Conservation (phyloP, 352 stramenopile genomes). For the Phytophthora cajani region DNA sequence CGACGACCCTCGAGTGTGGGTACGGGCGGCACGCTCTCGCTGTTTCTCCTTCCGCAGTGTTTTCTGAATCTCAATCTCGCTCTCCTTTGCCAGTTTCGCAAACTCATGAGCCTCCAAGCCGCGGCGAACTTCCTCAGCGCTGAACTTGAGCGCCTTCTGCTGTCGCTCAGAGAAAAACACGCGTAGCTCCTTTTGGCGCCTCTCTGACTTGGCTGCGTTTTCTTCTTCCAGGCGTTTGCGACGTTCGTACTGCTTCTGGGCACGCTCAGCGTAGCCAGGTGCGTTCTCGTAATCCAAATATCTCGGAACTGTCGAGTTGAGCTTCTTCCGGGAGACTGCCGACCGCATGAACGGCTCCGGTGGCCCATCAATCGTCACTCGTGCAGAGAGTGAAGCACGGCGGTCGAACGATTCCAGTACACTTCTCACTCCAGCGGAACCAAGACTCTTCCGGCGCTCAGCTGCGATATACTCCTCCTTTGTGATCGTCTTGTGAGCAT, state of each 20-base stretch:
- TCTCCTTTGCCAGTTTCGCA: conserved; percentile 38
- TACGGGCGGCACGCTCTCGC: conserved; percentile 11
- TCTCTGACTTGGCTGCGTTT: conserved; percentile 64
- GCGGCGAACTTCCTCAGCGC: conserved; percentile 59
- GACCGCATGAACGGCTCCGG: conserved; percentile 42
- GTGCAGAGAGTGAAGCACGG: conserved; percentile 35
- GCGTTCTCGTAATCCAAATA: conserved; percentile 73
- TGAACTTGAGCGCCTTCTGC: conserved; percentile 44
- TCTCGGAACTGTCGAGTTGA: conserved; percentile 55
- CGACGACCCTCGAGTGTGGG: conserved; percentile 5
- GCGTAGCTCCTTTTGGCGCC: conserved; percentile 61
- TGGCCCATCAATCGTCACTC: conserved; percentile 25
- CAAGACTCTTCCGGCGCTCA: conserved; percentile 55
- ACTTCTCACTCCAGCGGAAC: conserved; percentile 27
- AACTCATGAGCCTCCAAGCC: conserved; percentile 64
- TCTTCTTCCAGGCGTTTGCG: conserved; percentile 70
- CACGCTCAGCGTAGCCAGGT: conserved; percentile 50
- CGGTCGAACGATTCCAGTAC: conserved; percentile 31
- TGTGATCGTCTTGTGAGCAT: conserved; percentile 39
- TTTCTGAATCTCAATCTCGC: conserved; percentile 24
- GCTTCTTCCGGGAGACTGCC: conserved; percentile 47
- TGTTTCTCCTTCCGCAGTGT: conserved; percentile 20
- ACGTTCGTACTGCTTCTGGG: conserved; percentile 66
- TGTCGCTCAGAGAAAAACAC: conserved; percentile 55
- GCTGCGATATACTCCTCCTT: conserved; percentile 47